These are phyloP conservation scores for Suaeda aralocaspica DNA, from an alignment of 148 eudicot species.

Conservation along the genomic window DNA sequence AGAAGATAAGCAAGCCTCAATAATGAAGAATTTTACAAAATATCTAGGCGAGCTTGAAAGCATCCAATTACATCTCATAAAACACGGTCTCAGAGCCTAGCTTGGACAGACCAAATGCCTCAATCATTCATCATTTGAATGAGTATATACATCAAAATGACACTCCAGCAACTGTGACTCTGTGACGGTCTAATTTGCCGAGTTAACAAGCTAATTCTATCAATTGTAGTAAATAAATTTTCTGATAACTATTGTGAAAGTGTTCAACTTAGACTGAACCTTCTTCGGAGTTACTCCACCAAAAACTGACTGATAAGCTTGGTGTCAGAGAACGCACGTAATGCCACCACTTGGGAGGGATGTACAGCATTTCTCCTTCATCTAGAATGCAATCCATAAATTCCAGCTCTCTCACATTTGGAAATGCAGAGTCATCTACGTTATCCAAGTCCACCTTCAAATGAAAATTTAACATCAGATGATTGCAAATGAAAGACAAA, in stretches of 20 bases:
- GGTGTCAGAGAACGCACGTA: conserved; percentile 81
- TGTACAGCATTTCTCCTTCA: conserved; percentile 98
- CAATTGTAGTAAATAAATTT: background rate
- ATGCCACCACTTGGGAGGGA: conserved; percentile 99
- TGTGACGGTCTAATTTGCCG: conserved; percentile 6
- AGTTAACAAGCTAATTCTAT: conserved; percentile 14
- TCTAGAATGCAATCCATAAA: conserved; percentile 87
- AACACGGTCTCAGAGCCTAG: background rate
- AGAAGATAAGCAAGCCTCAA: background rate
- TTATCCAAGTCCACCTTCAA: conserved; percentile 85
- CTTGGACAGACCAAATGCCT: background rate
- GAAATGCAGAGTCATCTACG: conserved; percentile 65
- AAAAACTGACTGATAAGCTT: conserved; percentile 93
- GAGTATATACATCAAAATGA: conserved; percentile 23
- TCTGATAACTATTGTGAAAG: background rate
- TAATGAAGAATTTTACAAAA: background rate
- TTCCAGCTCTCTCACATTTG: conserved; percentile 61
- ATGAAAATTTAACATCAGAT: background rate
- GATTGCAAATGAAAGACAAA: background rate
- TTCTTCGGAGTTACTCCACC: conserved; percentile 70
- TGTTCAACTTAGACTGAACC: conserved; percentile 34
- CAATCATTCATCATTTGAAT: conserved; percentile 18
- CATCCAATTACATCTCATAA: background rate
- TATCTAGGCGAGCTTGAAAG: conserved; percentile 16
- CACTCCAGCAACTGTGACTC: conserved; percentile 1